phyloP scores from a whole-genome alignment of 768 basidiomycete genomes.

The Tricholoma bakamatsutake region DNA sequence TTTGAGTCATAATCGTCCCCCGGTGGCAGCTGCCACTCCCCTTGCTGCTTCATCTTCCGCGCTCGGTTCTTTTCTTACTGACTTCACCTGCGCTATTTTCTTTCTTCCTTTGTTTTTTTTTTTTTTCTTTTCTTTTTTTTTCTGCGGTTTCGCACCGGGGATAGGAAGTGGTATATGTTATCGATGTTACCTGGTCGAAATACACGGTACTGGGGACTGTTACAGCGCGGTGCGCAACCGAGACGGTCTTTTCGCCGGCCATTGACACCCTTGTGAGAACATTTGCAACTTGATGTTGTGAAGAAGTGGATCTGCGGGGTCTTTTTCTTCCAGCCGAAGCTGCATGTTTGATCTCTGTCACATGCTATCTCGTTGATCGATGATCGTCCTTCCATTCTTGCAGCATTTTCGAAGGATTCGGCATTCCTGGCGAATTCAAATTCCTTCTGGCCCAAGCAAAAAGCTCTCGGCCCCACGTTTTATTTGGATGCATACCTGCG shows the following conservation, averaged over 20 bases:
- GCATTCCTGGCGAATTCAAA: slow-evolving; percentile 30
- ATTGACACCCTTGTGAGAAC: slow-evolving; percentile 16
- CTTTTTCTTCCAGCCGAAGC: slow-evolving; percentile 17
- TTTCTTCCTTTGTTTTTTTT: slow-evolving; percentile 24
- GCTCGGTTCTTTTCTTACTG: slow-evolving; percentile 8
- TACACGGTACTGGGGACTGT: slow-evolving; percentile 15
- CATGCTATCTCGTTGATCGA: slow-evolving; percentile 41
- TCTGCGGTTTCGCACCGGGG: slow-evolving; percentile 19
- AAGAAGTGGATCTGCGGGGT: slow-evolving; percentile 14
- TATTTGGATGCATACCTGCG: slow-evolving; percentile 21
- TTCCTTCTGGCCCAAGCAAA: slow-evolving; percentile 7
- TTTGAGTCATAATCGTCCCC: slow-evolving; percentile 24
- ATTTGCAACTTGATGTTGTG: slow-evolving; percentile 24
- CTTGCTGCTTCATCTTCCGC: slow-evolving; percentile 8
- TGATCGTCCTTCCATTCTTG: slow-evolving; percentile 26
- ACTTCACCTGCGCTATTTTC: slow-evolving; percentile 19
- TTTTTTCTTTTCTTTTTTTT: slow-evolving; percentile 20
- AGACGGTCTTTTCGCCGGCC: slow-evolving; percentile 7
- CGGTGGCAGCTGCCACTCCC: not conserved
- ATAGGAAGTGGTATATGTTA: slow-evolving; percentile 23
- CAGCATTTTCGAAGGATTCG: slow-evolving; percentile 22
- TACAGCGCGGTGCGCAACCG: slow-evolving; percentile 21
- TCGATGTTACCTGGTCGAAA: slow-evolving; percentile 15
- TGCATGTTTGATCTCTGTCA: slow-evolving; percentile 24
- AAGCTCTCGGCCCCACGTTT: slow-evolving; percentile 16